These are phyloP conservation scores for Periconia sp. DNA, from an alignment of 2,329 filamentous ascomycete species.

Conservation along the genomic window DNA sequence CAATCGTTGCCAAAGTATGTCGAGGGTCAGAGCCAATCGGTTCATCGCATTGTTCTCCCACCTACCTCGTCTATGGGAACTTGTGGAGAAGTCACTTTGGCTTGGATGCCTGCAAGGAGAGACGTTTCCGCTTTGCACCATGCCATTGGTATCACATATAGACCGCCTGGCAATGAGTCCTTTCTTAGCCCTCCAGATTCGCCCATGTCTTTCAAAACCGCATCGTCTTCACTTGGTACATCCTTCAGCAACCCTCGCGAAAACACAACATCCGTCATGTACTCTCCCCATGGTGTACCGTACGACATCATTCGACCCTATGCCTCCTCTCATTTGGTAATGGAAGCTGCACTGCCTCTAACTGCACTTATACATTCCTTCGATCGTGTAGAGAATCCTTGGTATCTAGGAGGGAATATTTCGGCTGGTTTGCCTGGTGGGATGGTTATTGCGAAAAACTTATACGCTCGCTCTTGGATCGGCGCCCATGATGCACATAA, in stretches of 20 bases:
- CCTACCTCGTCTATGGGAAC: constrained; percentile 55
- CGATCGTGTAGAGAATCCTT: constrained; percentile 60
- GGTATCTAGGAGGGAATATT: constrained; percentile 64
- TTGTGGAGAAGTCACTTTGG: constrained; percentile 70
- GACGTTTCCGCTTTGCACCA: constrained; percentile 65
- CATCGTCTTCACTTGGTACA: constrained; percentile 35
- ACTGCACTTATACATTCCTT: constrained; percentile 67
- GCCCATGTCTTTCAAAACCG: constrained; percentile 34
- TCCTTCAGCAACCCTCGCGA: constrained; percentile 38
- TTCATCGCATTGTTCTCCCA: constrained; percentile 57
- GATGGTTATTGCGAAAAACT: constrained; percentile 55
- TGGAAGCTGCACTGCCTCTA: constrained; percentile 61
- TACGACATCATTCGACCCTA: constrained; percentile 59
- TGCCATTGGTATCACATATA: constrained; percentile 73
- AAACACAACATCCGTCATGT: constrained; percentile 62
- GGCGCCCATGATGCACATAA: constrained; percentile 64
- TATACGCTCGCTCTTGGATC: constrained; percentile 62
- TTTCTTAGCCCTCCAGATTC: constrained; percentile 34
- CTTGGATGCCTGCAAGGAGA: constrained; percentile 63
- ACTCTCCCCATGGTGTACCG: constrained; percentile 64
- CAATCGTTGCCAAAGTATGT: constrained; percentile 48
- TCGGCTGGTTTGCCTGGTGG: constrained; percentile 60
- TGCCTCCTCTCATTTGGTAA: constrained; percentile 58
- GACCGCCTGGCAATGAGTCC: constrained; percentile 52
- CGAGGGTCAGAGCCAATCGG: constrained; percentile 39